Base-by-base conservation (phyloP, 495 filamentous ascomycete species). In the Xanthoparmelia taractica region DNA sequence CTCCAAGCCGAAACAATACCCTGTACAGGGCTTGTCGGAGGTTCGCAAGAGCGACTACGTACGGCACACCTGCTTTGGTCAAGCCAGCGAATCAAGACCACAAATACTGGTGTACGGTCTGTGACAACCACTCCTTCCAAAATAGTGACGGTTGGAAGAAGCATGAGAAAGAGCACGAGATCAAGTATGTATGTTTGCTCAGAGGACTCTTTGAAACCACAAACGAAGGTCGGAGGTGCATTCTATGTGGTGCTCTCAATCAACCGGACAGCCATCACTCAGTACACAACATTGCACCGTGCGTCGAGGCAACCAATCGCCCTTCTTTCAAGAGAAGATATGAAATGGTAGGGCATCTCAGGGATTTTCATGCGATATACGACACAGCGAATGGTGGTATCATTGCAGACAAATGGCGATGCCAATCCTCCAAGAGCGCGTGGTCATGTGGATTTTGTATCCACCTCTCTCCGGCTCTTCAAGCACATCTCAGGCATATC, bases 361-460 rank as follows among this genome's bases (percentile, higher is more conserved):
- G 34, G 6, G 33, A 54, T 18, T 18, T 40, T 36, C 47, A 61
- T 12, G n/a, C n/a, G 0, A 27, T 34, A 18, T 10, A 61, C 11
- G n/a, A 31, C 0, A 27, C n/a, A 18, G 15, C 38, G 23, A 23
- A 58, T 15, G 61, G 47, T 4, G 18, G 29, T 43, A 2, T 1
- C 8, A 17, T n/a, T 25, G 61, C 52, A 12, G 61, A 58, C 10
- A 31, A n/a, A 57, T 63, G 61, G 61, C 61, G 31, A 45, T 3
- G 18, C 40, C 31, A 23, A 4, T 25, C 40, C n/a, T 38, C 37
- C 5, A 63, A 38, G 13, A 63, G 29, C 4, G 38, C 15, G 4
- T 57, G 38, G 36, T 63, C 61, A 0, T 63, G 61, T 58, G 61
- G 54, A 2, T 63, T 63, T 20, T 63, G 54, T n/a, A 36, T 63